phyloP scores from a whole-genome alignment of 495 filamentous ascomycete genomes.

The Penicillium psychrofluorescens region DNA sequence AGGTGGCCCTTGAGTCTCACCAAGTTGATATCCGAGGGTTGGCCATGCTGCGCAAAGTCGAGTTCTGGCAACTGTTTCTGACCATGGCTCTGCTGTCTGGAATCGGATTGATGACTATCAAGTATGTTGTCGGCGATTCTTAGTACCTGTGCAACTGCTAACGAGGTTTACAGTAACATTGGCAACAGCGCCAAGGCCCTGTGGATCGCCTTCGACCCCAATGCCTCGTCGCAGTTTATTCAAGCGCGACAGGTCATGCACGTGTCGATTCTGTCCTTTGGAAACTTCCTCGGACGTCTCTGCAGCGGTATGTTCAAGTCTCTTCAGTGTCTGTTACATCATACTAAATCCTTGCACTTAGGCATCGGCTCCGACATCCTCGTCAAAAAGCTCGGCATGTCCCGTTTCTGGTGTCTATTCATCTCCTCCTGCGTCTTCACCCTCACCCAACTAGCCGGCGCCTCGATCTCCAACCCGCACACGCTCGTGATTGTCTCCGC shows the following conservation, averaged over 20 bases:
- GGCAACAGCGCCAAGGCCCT: slow-evolving; percentile 78
- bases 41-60: slow-evolving; percentile 61
- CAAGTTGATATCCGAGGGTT: slow-evolving; percentile 86
- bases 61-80: slow-evolving; percentile 86
- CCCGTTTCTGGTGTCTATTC: slow-evolving; percentile 84
- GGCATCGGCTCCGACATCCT: slow-evolving; percentile 88
- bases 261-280: slow-evolving; percentile 83
- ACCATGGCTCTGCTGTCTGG: slow-evolving; percentile 85
- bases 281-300: slow-evolving; percentile 76
- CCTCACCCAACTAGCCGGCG: slow-evolving; percentile 69
- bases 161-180: slow-evolving; percentile 65
- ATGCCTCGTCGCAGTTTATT: slow-evolving; percentile 65
- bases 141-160: slow-evolving; percentile 16
- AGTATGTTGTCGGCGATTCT: slow-evolving; percentile 51
- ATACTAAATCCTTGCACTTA: slow-evolving; percentile 10
- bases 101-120: slow-evolving; percentile 97
- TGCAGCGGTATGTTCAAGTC: slow-evolving; percentile 49
- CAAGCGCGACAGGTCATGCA: slow-evolving; percentile 81
- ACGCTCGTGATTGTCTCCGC: slow-evolving; percentile 69
- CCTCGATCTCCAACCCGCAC: slow-evolving; percentile 74
- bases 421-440: slow-evolving; percentile 71
- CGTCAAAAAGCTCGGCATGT: slow-evolving; percentile 68
- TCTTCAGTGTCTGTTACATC: background rate
- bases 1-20: slow-evolving; percentile 45
- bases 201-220: slow-evolving; percentile 77